These are phyloP conservation scores for Ramichloridium luteum DNA, from an alignment of 2,329 filamentous ascomycete genomes.

Conservation along the genomic window DNA sequence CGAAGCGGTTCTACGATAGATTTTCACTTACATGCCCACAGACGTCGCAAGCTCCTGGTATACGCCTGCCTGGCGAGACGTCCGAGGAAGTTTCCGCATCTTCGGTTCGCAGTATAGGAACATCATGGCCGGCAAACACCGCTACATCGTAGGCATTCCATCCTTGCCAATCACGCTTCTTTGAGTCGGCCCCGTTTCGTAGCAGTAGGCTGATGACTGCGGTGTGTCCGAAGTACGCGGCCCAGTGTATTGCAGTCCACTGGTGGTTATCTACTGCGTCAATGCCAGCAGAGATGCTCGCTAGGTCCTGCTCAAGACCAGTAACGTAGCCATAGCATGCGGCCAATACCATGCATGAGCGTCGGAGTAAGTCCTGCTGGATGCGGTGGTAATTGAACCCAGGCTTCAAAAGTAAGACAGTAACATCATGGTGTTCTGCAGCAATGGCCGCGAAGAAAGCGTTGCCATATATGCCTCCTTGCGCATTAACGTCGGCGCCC, in stretches of 20 bases:
- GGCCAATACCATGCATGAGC: background rate
- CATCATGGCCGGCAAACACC: constrained; percentile 1
- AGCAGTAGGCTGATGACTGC: background rate
- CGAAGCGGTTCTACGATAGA: background rate
- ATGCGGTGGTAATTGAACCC: background rate
- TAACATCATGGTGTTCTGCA: background rate
- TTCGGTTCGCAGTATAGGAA: constrained; percentile 1
- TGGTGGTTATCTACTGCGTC: constrained; percentile 1
- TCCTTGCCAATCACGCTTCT: constrained; percentile 1
- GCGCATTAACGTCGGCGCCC: background rate
- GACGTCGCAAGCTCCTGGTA: background rate
- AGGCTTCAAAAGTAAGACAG: background rate
- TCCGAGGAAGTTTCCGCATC: constrained; percentile 1
- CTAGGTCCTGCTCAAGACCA: background rate
- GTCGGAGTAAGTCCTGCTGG: background rate
- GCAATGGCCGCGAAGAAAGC: background rate
- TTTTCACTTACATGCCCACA: constrained; percentile 1
- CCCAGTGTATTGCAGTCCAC: constrained; percentile 1
- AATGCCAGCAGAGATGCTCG: background rate
- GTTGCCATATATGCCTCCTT: background rate
- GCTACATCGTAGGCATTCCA: constrained; percentile 1
- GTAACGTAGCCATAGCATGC: background rate
- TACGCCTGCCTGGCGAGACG: constrained; percentile 1
- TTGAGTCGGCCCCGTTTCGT: constrained; percentile 1
- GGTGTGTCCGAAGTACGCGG: background rate